Evolutionary conservation across 352 stramenopile genomes (phyloP).

Genomic region (Pythium folliculosum): DNA sequence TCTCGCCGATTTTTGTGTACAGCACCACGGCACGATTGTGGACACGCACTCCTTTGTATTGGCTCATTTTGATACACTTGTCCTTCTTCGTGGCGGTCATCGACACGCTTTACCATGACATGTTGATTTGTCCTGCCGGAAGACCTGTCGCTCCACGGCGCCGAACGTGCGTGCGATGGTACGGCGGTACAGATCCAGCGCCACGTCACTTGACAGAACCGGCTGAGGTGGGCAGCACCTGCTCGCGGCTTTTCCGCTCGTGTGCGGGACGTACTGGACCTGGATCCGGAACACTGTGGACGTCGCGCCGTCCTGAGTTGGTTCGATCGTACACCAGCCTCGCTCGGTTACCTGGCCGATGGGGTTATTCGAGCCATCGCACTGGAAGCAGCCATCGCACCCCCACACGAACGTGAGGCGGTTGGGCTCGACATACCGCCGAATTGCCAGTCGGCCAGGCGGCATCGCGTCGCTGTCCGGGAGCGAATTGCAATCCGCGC

Average conservation of each 20-base stretch:
- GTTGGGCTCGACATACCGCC: slow-evolving; percentile 17
- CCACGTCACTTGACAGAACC: slow-evolving; percentile 14
- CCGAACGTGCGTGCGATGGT: slow-evolving; percentile 24
- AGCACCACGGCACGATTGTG: neutral
- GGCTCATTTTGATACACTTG: neutral
- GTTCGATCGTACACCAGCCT: slow-evolving; percentile 25
- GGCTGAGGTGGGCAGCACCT: neutral
- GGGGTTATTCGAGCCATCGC: slow-evolving; percentile 8
- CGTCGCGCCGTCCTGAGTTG: neutral
- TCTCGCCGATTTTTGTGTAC: too few species aligned
- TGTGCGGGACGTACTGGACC: slow-evolving; percentile 21
- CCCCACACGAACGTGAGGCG: slow-evolving; percentile 27
- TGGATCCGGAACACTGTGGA: slow-evolving; percentile 20
- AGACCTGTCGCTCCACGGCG: slow-evolving; percentile 11
- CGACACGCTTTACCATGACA: neutral
- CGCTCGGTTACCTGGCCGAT: slow-evolving; percentile 23
- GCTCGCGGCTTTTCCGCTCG: neutral
- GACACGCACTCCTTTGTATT: neutral
- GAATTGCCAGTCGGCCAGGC: slow-evolving; percentile 17
- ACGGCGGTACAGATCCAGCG: slow-evolving; percentile 12
- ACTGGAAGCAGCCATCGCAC: slow-evolving; percentile 27
- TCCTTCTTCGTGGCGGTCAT: neutral
- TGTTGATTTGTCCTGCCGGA: neutral
- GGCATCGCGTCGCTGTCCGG: neutral
- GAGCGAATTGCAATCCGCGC: slow-evolving; percentile 10